Evolutionary conservation across 495 filamentous ascomycete species (phyloP).

Genomic region (Neurospora discreta): DNA sequence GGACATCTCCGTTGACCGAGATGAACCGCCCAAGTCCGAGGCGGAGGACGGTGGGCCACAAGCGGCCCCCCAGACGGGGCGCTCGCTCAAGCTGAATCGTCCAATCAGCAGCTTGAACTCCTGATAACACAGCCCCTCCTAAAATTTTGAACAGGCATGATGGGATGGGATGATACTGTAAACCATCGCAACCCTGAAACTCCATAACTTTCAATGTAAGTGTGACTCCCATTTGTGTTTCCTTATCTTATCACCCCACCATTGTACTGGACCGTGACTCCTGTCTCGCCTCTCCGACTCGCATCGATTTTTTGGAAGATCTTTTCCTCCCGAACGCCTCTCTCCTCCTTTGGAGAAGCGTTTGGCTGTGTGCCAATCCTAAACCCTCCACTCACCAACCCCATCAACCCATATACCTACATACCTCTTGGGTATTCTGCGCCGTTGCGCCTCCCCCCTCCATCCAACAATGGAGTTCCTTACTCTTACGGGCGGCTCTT

Average conservation of each 20-base stretch:
- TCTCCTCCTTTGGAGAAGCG: neutral
- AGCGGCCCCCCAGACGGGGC: neutral
- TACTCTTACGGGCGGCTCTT: slow-evolving; percentile 36
- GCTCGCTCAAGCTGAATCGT: neutral
- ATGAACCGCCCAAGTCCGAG: neutral
- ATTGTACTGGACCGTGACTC: neutral
- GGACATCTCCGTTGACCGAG: neutral
- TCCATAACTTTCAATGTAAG: neutral
- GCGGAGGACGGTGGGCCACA: no score
- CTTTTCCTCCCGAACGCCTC: neutral
- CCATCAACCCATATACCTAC: neutral
- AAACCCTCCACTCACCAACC: neutral
- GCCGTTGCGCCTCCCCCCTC: neutral
- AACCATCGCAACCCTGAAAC: neutral
- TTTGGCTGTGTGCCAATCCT: slow-evolving; percentile 3
- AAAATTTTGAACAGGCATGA: neutral
- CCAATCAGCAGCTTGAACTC: neutral
- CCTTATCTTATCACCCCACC: neutral
- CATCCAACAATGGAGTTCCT: slow-evolving; percentile 16
- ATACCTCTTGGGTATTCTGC: neutral
- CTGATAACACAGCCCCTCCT: neutral
- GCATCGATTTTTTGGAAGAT: neutral
- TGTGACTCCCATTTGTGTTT: neutral
- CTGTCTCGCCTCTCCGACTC: neutral
- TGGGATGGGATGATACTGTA: neutral